phyloP scores from a whole-genome alignment of 352 stramenopile species.

The Phytophthora lateralis region DNA sequence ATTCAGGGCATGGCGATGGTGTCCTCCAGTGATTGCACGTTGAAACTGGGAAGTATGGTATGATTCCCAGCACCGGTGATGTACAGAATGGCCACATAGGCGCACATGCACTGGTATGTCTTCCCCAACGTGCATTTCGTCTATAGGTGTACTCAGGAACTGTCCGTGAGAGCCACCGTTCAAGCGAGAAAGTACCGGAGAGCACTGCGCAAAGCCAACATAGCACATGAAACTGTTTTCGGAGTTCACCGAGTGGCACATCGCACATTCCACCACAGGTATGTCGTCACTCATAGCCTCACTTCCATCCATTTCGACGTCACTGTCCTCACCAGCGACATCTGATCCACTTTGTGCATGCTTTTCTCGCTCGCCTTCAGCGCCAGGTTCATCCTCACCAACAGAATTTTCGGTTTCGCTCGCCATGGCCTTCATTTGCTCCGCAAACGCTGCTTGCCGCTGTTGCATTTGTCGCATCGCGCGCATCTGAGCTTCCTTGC shows the following conservation, averaged over 20 bases:
- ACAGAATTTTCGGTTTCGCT: constrained; percentile 49
- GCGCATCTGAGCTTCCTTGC: constrained; percentile 77
- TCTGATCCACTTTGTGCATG: constrained; percentile 33
- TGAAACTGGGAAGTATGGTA: constrained; percentile 96
- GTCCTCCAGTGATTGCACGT: constrained; percentile 90
- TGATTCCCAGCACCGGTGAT: constrained; percentile 94
- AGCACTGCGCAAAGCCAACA: constrained; percentile 86
- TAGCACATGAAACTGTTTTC: constrained; percentile 89
- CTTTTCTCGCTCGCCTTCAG: constrained; percentile 31
- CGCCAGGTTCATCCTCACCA: constrained; percentile 44
- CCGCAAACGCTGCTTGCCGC: constrained; percentile 78
- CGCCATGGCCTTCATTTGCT: constrained; percentile 74
- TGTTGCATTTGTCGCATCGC: constrained; percentile 84
- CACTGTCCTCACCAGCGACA: constrained; percentile 28
- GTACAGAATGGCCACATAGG: constrained; percentile 94
- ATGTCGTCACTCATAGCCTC: constrained; percentile 57
- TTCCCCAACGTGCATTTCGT: constrained; percentile 87
- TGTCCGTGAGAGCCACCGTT: constrained; percentile 60
- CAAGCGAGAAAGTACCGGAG: constrained; percentile 68
- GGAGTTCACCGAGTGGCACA: constrained; percentile 84
- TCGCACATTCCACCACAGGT: constrained; percentile 69
- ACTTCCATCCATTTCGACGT: constrained; percentile 33
- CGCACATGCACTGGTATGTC: constrained; percentile 83
- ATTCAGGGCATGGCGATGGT: constrained; percentile 92
- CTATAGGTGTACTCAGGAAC: constrained; percentile 77